Evolutionary conservation across 2,329 filamentous ascomycete species (phyloP).

Genomic region (Trichophyton rubrum): DNA sequence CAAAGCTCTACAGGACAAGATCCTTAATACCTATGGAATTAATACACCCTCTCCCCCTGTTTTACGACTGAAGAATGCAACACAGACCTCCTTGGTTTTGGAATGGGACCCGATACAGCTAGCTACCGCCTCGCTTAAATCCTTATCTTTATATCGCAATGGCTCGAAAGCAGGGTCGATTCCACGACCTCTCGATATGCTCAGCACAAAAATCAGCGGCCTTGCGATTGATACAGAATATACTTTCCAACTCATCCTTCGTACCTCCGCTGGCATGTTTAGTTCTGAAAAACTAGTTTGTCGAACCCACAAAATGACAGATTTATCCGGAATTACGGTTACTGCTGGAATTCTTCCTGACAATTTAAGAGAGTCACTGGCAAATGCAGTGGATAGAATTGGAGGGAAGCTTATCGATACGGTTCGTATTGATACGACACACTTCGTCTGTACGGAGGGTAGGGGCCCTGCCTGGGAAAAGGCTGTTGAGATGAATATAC

Average conservation of each 20-base stretch:
- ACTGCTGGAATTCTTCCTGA: constrained; percentile 76
- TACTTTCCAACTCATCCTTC: constrained; percentile 80
- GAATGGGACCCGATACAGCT: constrained; percentile 95
- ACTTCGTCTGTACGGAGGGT: constrained; percentile 94
- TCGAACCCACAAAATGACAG: constrained; percentile 96
- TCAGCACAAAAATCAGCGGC: constrained; percentile 92
- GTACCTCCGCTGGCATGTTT: constrained; percentile 80
- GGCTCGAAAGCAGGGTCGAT: constrained; percentile 94
- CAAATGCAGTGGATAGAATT: constrained; percentile 68
- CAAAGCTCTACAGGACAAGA: constrained; percentile 72
- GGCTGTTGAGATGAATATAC: constrained; percentile 94
- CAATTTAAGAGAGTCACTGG: constrained; percentile 58
- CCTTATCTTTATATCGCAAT: constrained; percentile 84
- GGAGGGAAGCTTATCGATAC: constrained; percentile 83
- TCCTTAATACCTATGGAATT: constrained; percentile 75
- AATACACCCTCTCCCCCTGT: constrained; percentile 62
- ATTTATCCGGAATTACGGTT: constrained; percentile 87
- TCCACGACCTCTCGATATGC: constrained; percentile 71
- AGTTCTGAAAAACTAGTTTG: constrained; percentile 72
- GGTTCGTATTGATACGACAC: constrained; percentile 92
- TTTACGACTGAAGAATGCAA: constrained; percentile 89
- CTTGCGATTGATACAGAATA: constrained; percentile 96
- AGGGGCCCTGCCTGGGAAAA: constrained; percentile 87
- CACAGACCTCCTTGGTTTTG: constrained; percentile 93
- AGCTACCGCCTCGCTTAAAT: constrained; percentile 81